Evolutionary conservation across 495 filamentous ascomycete genomes (phyloP).

Genomic region (Penicillium verhagenii): DNA sequence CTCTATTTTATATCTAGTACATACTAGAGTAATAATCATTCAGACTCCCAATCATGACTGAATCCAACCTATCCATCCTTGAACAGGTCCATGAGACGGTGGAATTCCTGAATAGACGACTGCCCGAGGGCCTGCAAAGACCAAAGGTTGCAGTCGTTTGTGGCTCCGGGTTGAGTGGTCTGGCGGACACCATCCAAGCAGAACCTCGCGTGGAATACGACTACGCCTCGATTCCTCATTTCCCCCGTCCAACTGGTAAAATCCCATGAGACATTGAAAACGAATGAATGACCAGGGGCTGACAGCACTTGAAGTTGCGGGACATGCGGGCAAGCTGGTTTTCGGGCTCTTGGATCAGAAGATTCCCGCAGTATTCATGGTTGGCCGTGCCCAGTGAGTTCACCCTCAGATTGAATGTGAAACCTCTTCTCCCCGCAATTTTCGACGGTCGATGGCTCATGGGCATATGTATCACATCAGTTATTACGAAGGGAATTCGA

Average conservation of each 20-base stretch:
- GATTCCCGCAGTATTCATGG: conserved; percentile 66
- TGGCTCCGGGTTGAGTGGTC: conserved; percentile 68
- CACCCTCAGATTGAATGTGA: not conserved
- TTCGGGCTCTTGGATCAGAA: conserved; percentile 62
- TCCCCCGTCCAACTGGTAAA: conserved; percentile 64
- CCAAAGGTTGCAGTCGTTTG: conserved; percentile 70
- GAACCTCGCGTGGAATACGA: conserved; percentile 55
- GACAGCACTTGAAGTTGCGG: conserved; percentile 50
- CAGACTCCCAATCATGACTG: conserved; percentile 11
- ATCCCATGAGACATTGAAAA: not conserved
- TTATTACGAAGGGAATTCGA: conserved; percentile 75
- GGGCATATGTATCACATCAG: conserved; percentile 44
- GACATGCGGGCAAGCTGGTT: conserved; percentile 74
- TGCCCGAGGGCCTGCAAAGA: conserved; percentile 47
- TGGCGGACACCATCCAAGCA: conserved; percentile 58
- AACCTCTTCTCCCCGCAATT: no score
- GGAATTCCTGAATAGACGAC: conserved; percentile 31
- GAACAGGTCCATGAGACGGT: conserved; percentile 41
- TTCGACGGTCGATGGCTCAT: not conserved
- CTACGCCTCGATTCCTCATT: conserved; percentile 64
- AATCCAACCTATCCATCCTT: conserved; percentile 21
- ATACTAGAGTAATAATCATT: no score
- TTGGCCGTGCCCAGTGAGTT: conserved; percentile 71
- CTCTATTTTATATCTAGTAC: not conserved
- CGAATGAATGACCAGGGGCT: not conserved